Evolutionary conservation across 2,329 filamentous ascomycete genomes (phyloP), one percentile per base, ranked within the genome.

Genomic region (Alternaria consortialis): DNA sequence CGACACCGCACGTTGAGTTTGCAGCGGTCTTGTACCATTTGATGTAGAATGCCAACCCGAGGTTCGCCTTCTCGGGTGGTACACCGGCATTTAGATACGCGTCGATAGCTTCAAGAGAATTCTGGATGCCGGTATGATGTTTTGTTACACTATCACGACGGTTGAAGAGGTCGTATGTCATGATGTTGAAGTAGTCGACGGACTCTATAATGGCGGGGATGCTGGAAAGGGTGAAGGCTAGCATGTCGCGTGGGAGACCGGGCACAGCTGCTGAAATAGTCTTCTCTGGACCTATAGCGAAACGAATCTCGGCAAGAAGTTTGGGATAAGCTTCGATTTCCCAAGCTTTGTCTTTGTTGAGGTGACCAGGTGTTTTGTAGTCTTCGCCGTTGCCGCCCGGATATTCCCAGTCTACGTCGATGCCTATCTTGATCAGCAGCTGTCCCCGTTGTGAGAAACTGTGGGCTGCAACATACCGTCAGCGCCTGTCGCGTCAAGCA

Each of bases 101-200:
- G 47, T 88, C 81, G 43, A 92, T 74, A 3, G 85, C 81, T 17
- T 83, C 80, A 2, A 85, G 76, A 0, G 89, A 90, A 12, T 80
- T 82, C 7, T 80, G 71, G 2, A 91, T 79, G 13, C 87, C 86
- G 20, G 85, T 88, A 69, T 91, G 89, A 72, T 92, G 90, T 50
- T 81, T 84, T 2, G 89, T 91, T 4, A 81, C 74, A 47, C 79
- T 87, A 76, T 91, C 87, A 23, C 90, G 86, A 20, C 90, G 68
- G 77, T 91, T 91, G 84, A 90, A 89, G 52, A 92, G 72, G 70
- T 92, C 90, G 71, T 92, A 92, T 0, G 86, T 85, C 89, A 91
- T 91, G 64, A 91, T 69, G 68, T 91, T 91, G 63, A 91, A 80
- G 68, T 88, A 89, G 71, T 91, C 88, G n/a, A 91, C 83, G 1